phyloP scores from a whole-genome alignment of 257 asterid genomes.

The Echites panduratus region DNA sequence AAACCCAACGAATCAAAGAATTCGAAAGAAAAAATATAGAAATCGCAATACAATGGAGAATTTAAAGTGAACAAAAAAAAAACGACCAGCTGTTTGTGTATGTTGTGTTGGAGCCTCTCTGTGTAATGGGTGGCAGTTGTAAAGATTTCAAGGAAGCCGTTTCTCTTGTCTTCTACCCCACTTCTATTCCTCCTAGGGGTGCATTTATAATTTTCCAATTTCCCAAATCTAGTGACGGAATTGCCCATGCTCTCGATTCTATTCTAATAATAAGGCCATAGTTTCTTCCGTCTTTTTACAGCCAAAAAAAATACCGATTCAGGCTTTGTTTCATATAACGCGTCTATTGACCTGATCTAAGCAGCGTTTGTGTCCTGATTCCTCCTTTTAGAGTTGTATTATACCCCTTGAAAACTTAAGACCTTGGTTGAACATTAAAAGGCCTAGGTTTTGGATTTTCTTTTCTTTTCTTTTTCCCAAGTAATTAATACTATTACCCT shows the following conservation, averaged over 20 bases:
- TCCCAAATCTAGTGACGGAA: neutral
- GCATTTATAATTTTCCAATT: conserved; percentile 9
- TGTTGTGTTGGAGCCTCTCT: conserved; percentile 26
- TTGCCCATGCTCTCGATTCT: neutral
- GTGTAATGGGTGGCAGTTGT: conserved; percentile 40
- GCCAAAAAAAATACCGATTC: too few species aligned
- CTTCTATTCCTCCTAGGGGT: neutral
- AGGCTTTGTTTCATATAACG: conserved; percentile 19
- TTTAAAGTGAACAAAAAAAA: neutral
- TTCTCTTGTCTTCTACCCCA: conserved; percentile 41
- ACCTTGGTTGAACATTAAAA: neutral
- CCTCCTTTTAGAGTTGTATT: neutral
- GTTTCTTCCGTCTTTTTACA: neutral
- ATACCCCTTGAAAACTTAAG: neutral
- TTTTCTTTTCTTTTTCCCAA: too few species aligned
- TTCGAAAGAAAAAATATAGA: neutral
- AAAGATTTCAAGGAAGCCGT: conserved; percentile 53
- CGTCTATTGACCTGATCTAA: conserved; percentile 44
- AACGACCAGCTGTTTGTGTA: conserved; percentile 5
- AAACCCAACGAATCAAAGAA: conserved; percentile 9
- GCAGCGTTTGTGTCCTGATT: conserved; percentile 5
- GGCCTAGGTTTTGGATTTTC: too few species aligned
- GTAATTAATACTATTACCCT: too few species aligned
- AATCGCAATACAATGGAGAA: neutral
- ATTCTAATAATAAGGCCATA: neutral